A percentile compares a stretch with the other conserved stretches of the same genome.
Conservation (phyloP, 1,284 basidiomycete genomes). For the Cronartium quercuum region DNA sequence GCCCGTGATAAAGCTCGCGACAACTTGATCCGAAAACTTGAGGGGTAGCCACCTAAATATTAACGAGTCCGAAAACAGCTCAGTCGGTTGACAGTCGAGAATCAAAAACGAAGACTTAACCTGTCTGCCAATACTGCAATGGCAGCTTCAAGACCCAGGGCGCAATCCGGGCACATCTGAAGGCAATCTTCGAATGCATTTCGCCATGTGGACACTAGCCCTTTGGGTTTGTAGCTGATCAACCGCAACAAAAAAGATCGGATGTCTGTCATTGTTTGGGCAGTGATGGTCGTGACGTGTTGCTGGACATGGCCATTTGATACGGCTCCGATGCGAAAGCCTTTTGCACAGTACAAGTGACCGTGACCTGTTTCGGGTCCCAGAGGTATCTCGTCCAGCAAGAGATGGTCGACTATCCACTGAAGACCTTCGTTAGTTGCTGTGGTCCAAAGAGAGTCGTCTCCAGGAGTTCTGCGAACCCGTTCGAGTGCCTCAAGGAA, state of each 20-base stretch:
- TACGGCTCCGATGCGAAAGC: constrained; percentile 15
- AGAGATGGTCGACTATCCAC: constrained; percentile 19
- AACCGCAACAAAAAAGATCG: constrained; percentile 24
- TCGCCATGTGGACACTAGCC: constrained; percentile 18
- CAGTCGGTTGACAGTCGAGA: not conserved
- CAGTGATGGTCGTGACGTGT: not conserved
- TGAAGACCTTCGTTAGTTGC: constrained; percentile 18
- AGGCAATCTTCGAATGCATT: constrained; percentile 28
- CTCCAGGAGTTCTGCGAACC: not conserved
- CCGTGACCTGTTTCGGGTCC: constrained; percentile 16
- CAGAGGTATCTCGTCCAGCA: constrained; percentile 14
- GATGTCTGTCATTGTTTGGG: not conserved
- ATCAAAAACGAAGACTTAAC: not conserved
- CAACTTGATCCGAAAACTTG: not conserved
- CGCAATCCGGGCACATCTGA: constrained; percentile 27
- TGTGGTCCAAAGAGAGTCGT: constrained; percentile 2
- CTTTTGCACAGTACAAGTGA: constrained; percentile 35
- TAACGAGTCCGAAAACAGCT: not conserved
- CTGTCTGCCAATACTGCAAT: constrained; percentile 6
- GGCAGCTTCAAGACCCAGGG: constrained; percentile 9
- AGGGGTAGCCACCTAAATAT: constrained; percentile 18
- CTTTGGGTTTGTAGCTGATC: constrained; percentile 26
- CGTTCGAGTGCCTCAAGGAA: constrained; percentile 11
- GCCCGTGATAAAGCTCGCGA: constrained; percentile 8
- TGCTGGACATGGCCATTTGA: not conserved